Base-by-base conservation (phyloP, 176 grass and related monocot species). In the Oryza glumipatula region DNA sequence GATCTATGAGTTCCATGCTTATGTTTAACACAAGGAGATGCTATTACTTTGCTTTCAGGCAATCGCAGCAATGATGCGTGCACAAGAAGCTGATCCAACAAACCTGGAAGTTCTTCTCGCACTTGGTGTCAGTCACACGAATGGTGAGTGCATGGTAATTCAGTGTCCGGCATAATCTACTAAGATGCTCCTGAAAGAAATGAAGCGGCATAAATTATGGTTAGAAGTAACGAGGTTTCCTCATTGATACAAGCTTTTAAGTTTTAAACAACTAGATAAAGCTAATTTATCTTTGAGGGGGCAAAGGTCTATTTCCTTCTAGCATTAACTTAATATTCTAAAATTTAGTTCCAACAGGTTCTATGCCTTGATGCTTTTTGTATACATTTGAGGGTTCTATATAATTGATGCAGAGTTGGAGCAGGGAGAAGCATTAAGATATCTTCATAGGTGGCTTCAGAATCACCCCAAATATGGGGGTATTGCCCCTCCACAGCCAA, bases 101-200 rank as follows among this genome's bases (percentile, higher is more conserved):
- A 99, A 99, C 75, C 89, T 99, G 24, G 96, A 99, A 94, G 86
- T 99, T 84, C 96, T 99, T 91, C 96, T 99, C 65, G 86, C 96
- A 86, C 96, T 99, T 80, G 96, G 96, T 87, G 96, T 99, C 65
- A 99, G 96, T 93, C 96, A 99, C 83, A 99, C 96, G 30, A 99
- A 99, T 11, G 96, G 96, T 99, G 90, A 82, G 72, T 85, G 64
- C 41, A 78, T 86, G 65, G 8, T 69, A 69, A 69, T 91, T 80
- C 33, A 45, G 33, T 43, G 4, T 43, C 74, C 41, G 83, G 48
- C 30, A 41, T 56, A 83, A 78, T 75, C 48, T 71, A 76, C 74
- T 41, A 6, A 64, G 14, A 13, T 47, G 1, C 39, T 83, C 30
- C 49, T 48, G 21, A 10, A 65, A 14, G 70, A 68, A 83, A 87